Evolutionary conservation across 2,329 filamentous ascomycete genomes (phyloP), one percentile per base, ranked within the genome.

Genomic region (Pseudocercospora vitis): DNA sequence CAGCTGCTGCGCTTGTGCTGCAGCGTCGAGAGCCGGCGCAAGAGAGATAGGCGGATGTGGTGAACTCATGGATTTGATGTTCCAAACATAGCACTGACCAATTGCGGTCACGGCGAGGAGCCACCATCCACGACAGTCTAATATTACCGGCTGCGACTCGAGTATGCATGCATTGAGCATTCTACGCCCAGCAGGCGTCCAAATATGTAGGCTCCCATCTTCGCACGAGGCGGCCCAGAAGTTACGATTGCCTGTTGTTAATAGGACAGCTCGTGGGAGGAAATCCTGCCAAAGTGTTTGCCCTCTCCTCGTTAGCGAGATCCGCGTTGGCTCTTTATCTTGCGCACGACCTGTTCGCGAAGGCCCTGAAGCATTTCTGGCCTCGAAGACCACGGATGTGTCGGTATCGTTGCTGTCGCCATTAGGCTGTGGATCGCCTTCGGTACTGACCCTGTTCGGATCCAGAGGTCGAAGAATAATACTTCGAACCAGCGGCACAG

Each of bases 151-250:
- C 65, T 97, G 91, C 2, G 92, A 86, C 73, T 99, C 94, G 12
- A 97, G 76, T 4, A 96, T 81, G 60, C 96, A 80, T 3, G 91
- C 85, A 65, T 89, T 96, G 51, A 95, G 78, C 18, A 96, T 77
- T 48, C 95, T 83, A 57, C 95, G 84, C 9, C 94, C 94, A 11
- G 91, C 90, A 1, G 92, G 90, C 1, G 91, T 92, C 91, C 94
- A 99, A 7, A 89, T 82, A 67, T 96, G 89, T 6, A 99, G 70
- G 14, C 86, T 89, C 12, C 91, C 94, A 67, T 97, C 94, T 70
- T 99, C 94, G 65, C 91, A 96, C 7, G 88, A 91, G 12, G 87
- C 92, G 0, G 89, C 87, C 88, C 94, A 99, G 68, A 97, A 91
- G 62, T 88, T 85, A 63, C 87, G 85, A 70, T 91, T 97, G 2